These are phyloP conservation scores for Claviceps paspali DNA, from an alignment of 2,329 filamentous ascomycete genomes.

Conservation along the genomic window DNA sequence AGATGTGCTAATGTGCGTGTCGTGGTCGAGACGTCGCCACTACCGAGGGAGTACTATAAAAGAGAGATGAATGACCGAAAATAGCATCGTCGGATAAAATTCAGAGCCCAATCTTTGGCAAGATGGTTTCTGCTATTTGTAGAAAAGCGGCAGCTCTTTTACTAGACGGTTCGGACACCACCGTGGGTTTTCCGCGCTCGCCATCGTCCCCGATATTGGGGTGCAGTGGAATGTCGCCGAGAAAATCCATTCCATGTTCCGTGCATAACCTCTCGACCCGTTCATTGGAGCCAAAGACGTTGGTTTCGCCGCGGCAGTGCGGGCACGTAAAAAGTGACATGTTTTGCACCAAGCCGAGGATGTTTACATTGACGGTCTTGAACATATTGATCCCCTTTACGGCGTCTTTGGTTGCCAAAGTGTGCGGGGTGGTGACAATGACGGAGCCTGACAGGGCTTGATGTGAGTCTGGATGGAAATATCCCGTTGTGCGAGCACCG, in stretches of 20 bases:
- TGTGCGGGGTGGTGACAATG: constrained; percentile 87
- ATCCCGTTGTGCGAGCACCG: neutral
- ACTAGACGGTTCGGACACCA: constrained; percentile 72
- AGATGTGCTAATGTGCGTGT: constrained; percentile 2
- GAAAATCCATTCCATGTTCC: constrained; percentile 58
- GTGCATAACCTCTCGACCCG: constrained; percentile 54
- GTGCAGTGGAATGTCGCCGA: constrained; percentile 83
- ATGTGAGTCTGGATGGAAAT: neutral
- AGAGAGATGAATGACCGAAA: neutral
- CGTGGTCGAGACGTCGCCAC: neutral
- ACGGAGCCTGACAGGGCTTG: constrained; percentile 46
- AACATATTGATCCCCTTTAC: constrained; percentile 90
- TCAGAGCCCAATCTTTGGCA: constrained; percentile 25
- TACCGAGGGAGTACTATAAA: constrained; percentile 2
- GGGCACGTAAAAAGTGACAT: constrained; percentile 79
- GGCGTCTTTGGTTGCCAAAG: constrained; percentile 81
- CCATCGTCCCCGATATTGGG: constrained; percentile 76
- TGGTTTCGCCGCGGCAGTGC: constrained; percentile 56
- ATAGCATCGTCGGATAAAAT: neutral
- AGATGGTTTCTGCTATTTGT: constrained; percentile 46
- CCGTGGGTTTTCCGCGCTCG: constrained; percentile 74
- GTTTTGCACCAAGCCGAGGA: constrained; percentile 81
- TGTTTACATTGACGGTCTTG: constrained; percentile 62
- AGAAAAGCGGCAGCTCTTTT: constrained; percentile 58
- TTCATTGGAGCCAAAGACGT: constrained; percentile 55